Evolutionary conservation across 2,329 filamentous ascomycete species (phyloP), one percentile per base, ranked within the genome.

Genomic region (Talaromyces pinophilus): DNA sequence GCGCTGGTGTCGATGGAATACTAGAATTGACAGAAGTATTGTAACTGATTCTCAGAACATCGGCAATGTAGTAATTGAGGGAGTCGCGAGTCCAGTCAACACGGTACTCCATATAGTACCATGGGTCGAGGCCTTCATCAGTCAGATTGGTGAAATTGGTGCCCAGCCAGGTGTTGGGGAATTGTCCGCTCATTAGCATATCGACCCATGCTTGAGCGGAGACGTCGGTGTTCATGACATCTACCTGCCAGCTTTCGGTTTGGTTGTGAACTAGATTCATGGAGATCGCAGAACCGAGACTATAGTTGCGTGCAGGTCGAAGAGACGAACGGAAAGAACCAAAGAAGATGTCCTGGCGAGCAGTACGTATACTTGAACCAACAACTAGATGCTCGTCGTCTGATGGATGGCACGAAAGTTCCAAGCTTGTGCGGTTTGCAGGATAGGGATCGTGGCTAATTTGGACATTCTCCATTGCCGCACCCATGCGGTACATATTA

Each of bases 191-290:
- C 52, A 78, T 72, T 15, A 82, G 74, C 33, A 77, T 79, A 30
- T 75, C 72, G 13, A 81, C 73, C 75, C 78, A 80, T 4, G 81
- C 79, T 28, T 75, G 70, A 6, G 67, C 71, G 13, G 72, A 70
- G 46, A 79, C 72, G 67, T 82, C 76, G 55, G 76, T 80, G 67
- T 83, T 84, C 75, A 82, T 78, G 59, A 83, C 71, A 65, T 82
- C 80, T 28, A 83, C 68, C 63, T 82, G 77, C 28, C 79, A 73
- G 2, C 74, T 75, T 63, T 82, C 76, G 3, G 80, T 80, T 35
- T 80, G 75, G 66, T 84, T 84, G 73, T 80, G 81, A 52, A 79
- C 69, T 67, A 82, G 72, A 65, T 77, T 75, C 81, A 84, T 82
- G 0, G 81, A 80, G 67, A 84, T 73, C 3, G 81, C 80, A 52